Percentiles rank a stretch among this genome's conserved stretches.
phyloP scores from a whole-genome alignment of 768 basidiomycete genomes.

The Tulasnella sp. region DNA sequence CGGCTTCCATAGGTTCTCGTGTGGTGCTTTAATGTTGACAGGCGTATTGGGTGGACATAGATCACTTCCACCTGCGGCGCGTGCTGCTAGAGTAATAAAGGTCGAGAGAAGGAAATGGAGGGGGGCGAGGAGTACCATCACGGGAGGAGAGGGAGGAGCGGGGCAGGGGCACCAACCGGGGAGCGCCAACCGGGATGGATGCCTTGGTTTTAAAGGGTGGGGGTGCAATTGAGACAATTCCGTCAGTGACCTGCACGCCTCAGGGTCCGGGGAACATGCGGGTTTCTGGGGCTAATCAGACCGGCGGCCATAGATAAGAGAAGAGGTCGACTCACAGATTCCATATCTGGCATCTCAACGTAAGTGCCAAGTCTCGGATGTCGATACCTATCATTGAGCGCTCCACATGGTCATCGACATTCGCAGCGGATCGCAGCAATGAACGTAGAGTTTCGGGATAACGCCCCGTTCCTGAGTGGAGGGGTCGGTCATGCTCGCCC shows the following conservation, averaged over 20 bases:
- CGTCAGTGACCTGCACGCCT: not conserved
- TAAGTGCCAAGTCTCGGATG: not conserved
- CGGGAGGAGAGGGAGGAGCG: not conserved
- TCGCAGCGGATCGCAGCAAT: not conserved
- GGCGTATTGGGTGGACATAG: not conserved
- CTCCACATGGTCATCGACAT: not conserved
- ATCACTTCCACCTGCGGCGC: not conserved
- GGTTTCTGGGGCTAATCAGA: not conserved
- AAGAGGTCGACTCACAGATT: not conserved
- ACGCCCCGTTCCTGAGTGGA: not conserved
- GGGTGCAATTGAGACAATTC: not conserved
- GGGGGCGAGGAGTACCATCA: not conserved
- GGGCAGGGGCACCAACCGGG: not conserved
- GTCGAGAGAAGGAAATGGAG: not conserved
- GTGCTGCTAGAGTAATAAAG: not conserved
- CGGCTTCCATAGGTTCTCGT: conserved; percentile 10
- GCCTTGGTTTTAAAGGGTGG: not conserved
- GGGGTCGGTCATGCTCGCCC: not conserved
- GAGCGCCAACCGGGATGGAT: not conserved
- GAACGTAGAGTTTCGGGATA: not conserved
- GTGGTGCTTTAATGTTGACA: conserved; percentile 13
- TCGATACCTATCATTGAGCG: not conserved
- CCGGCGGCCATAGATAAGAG: not conserved
- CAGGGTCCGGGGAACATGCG: not conserved
- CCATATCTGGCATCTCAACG: not conserved